Base-by-base conservation (phyloP, 2,329 filamentous ascomycete genomes). In the Ophiostoma sp. region DNA sequence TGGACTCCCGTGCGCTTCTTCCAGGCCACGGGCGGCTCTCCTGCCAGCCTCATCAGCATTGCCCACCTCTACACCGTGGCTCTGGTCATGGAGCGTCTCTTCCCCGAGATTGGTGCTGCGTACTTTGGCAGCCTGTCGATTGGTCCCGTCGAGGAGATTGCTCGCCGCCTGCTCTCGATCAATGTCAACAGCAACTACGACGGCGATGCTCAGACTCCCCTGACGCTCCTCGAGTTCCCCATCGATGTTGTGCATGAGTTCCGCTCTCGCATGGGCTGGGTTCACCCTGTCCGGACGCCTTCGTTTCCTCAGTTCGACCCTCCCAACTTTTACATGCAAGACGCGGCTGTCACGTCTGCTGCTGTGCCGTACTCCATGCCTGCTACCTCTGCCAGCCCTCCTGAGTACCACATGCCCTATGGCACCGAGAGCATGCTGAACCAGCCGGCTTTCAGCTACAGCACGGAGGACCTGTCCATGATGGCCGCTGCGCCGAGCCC, bases 11-110 rank as follows among this genome's bases (percentile, higher is more conserved):
- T 97, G 45, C 87, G 88, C 72, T 89, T 93, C 74, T 84, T 97
- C 40, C 89, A 94, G 76, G 42, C 88, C 72, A 90, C 89, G 64
- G 87, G 89, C 66, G 86, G 87, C 47, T 92, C 94, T 72, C 85
- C 91, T 38, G 91, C 87, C 70, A 89, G 92, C 1, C 83, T 97
- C 72, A 83, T 96, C 66, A 88, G 96, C 71, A 88, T 98, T 67
- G 91, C 93, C 11, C 91, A 98, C 76, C 92, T 97, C 77, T 98
- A 97, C 79, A 93, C 92, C 0, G 87, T 93, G 18, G 93, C 92
- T 3, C 83, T 98, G 70, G 87, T 92, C 52, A 86, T 98, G 79
- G 93, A 97, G 79, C 91, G 92, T 16, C 84, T 97, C 70, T 97
- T 96, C 77, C 93, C 93, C 2, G 92, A 96, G 76, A 89, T 97